These are phyloP conservation scores for Fusarium miscanthi DNA, from an alignment of 2,329 filamentous ascomycete species.

Conservation along the genomic window DNA sequence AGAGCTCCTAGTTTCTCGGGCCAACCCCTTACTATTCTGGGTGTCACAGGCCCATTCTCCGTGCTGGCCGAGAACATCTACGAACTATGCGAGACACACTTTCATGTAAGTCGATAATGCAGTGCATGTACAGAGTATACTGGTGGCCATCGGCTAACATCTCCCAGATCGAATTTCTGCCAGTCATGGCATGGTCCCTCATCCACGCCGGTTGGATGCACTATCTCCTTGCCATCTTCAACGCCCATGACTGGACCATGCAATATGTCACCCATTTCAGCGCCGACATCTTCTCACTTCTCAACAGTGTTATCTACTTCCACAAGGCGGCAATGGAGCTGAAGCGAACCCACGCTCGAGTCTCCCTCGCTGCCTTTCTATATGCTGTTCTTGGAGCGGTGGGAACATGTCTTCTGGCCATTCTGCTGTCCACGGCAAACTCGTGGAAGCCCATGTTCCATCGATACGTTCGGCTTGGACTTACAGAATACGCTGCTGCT, in stretches of 20 bases:
- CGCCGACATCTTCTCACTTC: constrained; percentile 73
- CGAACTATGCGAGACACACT: constrained; percentile 64
- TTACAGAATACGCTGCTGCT: constrained; percentile 73
- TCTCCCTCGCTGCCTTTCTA: constrained; percentile 71
- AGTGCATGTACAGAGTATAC: not conserved
- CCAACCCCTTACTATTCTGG: constrained; percentile 73
- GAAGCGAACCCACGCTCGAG: constrained; percentile 65
- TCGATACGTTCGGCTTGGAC: constrained; percentile 68
- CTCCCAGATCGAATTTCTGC: constrained; percentile 65
- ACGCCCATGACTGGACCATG: constrained; percentile 78
- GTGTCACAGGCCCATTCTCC: constrained; percentile 75
- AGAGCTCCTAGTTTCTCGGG: constrained; percentile 58
- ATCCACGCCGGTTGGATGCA: constrained; percentile 75
- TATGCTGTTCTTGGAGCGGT: constrained; percentile 73
- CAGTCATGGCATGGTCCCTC: constrained; percentile 75
- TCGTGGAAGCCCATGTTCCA: constrained; percentile 72
- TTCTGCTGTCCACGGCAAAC: constrained; percentile 70
- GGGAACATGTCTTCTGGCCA: constrained; percentile 71
- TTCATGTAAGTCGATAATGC: constrained; percentile 56
- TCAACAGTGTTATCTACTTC: constrained; percentile 76
- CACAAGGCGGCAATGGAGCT: constrained; percentile 74
- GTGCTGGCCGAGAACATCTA: constrained; percentile 75
- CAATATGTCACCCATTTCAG: constrained; percentile 75
- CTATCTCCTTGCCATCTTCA: constrained; percentile 71
- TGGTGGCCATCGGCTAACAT: not conserved